A percentile compares a stretch with the other conserved stretches of the same genome.
phyloP scores from a whole-genome alignment of 805 yeast species.

The Henningerozyma blattae region DNA sequence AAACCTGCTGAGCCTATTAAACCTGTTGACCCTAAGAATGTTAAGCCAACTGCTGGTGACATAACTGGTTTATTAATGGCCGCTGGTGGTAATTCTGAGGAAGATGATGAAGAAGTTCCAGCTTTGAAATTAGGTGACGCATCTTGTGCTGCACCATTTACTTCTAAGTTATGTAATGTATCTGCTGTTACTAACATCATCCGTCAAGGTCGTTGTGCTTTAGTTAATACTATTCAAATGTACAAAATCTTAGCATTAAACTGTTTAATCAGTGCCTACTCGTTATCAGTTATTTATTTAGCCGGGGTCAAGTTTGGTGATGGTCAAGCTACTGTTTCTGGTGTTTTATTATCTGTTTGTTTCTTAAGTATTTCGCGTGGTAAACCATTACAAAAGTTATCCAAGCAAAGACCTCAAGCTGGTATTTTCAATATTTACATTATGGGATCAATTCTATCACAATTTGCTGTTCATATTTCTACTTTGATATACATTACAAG shows the following conservation, averaged over 20 bases:
- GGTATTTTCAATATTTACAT: conserved; percentile 92
- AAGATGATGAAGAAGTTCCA: conserved; percentile 71
- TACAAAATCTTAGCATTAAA: conserved; percentile 94
- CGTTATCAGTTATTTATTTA: conserved; percentile 81
- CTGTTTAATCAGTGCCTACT: conserved; percentile 93
- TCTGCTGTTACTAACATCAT: conserved; percentile 85
- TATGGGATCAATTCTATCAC: conserved; percentile 96
- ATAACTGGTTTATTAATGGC: conserved; percentile 31
- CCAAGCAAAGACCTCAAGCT: conserved; percentile 92
- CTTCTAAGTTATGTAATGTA: conserved; percentile 87
- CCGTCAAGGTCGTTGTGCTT: conserved; percentile 97
- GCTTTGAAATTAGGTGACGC: conserved; percentile 94
- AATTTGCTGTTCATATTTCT: conserved; percentile 83
- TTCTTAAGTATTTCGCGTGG: conserved; percentile 93
- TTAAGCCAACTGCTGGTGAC: conserved; percentile 24
- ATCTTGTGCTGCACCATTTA: conserved; percentile 97
- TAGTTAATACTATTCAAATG: conserved; percentile 97
- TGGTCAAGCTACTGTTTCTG: conserved; percentile 96
- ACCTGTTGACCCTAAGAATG: conserved; percentile 19
- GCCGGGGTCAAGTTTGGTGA: conserved; percentile 99
- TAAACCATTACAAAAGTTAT: conserved; percentile 74
- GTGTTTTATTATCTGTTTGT: conserved; percentile 82
- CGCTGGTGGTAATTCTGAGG: conserved; percentile 15
- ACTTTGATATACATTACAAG: conserved; percentile 73
- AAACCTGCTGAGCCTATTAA: conserved; percentile 25